Evolutionary conservation across 345 rosid genomes (phyloP), one percentile per base, ranked within the genome.

Genomic region (Brassica cretica): DNA sequence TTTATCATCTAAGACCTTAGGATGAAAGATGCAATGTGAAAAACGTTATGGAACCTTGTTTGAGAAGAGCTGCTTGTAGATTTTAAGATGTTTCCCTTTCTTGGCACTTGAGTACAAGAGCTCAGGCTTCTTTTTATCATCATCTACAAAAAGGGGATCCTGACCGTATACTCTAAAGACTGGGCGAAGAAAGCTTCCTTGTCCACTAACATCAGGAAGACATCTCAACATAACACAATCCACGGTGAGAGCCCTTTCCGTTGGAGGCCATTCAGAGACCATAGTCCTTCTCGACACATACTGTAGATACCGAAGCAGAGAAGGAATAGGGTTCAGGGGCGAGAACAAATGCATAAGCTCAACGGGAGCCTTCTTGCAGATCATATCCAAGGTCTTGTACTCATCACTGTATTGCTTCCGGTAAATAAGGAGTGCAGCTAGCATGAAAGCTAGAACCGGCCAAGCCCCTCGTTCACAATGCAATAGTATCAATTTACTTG

Each of bases 401-500:
- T 94, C 98, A 58, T 90, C 93, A 78, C 86, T 87, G 66, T 88
- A 91, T 82, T 87, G 93, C 87, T 91, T 94, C 86, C 90, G 69
- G 82, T 91, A 94, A 56, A 94, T 83, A 79, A 94, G 87, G 59
- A 94, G 84, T n/a, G 94, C 89, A 62, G 94, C 93, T 68, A 94
- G 76, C 94, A 91, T 86, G 68, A 92, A 92, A 68, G 95, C 98
- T 64, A 94, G 79, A 78, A 89, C 88, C 0, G 91, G 97, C 97
- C 98, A 94, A 75, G 90, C 97, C 64, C 94, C 97, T 12, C 83
- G 79, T 72, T 94, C 97, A 70, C 98, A 92, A 75, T 94, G 98
- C 98, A 92, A 91, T 29, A 94, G 72, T 14, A 94, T 73, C 82
- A 92, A 65, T 84, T 94, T 92, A 53, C 82, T 79, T 2, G 84